Conservation (phyloP, 495 filamentous ascomycete species). For the Penicillium herquei region DNA sequence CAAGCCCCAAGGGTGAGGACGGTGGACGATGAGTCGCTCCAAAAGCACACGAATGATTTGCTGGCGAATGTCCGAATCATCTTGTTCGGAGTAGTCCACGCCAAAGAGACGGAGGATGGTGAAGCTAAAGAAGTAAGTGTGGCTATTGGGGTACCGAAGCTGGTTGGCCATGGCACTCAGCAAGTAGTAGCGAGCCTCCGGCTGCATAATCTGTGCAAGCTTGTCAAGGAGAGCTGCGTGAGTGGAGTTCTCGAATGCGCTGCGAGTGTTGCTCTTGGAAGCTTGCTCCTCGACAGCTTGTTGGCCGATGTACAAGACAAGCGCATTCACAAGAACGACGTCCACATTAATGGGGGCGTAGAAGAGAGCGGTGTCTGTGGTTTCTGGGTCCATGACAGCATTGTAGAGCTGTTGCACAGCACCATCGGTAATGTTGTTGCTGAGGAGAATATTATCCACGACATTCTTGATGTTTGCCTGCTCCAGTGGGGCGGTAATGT, state of each 20-base stretch:
- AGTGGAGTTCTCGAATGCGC: conserved; percentile 70
- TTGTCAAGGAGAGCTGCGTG: conserved; percentile 73
- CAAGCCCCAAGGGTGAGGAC: conserved; percentile 95
- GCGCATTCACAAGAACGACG: conserved; percentile 68
- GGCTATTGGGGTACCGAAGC: conserved; percentile 82
- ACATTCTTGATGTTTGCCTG: conserved; percentile 64
- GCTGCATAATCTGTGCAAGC: conserved; percentile 67
- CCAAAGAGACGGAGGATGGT: conserved; percentile 85
- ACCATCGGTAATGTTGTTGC: conserved; percentile 57
- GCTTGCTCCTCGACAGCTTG: conserved; percentile 58
- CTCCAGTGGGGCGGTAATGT: conserved; percentile 57
- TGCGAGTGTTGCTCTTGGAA: conserved; percentile 53
- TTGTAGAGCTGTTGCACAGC: conserved; percentile 69
- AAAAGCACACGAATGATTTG: conserved; percentile 84
- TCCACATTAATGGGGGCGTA: conserved; percentile 64
- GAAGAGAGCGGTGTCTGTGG: conserved; percentile 58
- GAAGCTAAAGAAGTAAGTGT: conserved; percentile 92
- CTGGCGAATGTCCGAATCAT: conserved; percentile 80
- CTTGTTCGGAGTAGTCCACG: conserved; percentile 69
- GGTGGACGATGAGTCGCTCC: conserved; percentile 83
- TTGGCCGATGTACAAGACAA: conserved; percentile 79
- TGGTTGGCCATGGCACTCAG: conserved; percentile 85
- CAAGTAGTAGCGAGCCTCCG: conserved; percentile 82
- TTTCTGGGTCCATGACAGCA: conserved; percentile 56
- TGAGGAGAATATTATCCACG: conserved; percentile 63